These are phyloP conservation scores for Lactifluus piperatus DNA, from an alignment of 768 basidiomycete species.

Conservation along the genomic window DNA sequence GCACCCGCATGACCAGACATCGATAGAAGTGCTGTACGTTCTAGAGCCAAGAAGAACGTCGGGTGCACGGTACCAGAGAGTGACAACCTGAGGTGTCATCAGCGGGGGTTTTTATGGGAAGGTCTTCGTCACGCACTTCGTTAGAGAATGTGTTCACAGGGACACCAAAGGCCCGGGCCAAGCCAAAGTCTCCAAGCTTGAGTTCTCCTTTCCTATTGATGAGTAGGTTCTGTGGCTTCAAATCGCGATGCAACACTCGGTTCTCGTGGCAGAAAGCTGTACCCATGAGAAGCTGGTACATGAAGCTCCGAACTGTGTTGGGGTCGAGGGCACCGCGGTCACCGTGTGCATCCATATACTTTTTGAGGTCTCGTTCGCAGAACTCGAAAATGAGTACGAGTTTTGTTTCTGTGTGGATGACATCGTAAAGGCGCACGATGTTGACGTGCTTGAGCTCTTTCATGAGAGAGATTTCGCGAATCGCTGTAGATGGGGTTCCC, in stretches of 20 bases:
- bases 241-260: constrained; percentile 92
- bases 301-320: constrained; percentile 85
- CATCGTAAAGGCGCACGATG: constrained; percentile 96
- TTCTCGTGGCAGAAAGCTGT: constrained; percentile 99
- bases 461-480: constrained; percentile 98
- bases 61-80: constrained; percentile 97
- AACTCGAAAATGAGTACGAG: constrained; percentile 98
- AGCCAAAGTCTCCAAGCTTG: constrained; percentile 95
- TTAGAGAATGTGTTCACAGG: constrained; percentile 99
- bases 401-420: constrained; percentile 97
- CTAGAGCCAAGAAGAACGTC: constrained; percentile 95
- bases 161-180: constrained; percentile 95
- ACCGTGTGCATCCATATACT: constrained; percentile 98
- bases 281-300: constrained; percentile 95
- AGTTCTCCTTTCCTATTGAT: constrained; percentile 97
- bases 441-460: constrained; percentile 99
- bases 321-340: constrained; percentile 92
- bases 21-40: constrained; percentile 96
- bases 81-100: constrained; percentile 66
- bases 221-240: constrained; percentile 96
- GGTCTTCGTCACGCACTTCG: constrained; percentile 45
- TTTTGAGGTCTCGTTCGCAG: constrained; percentile 97
- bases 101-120: not conserved
- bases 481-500: constrained; percentile 97
- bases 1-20: constrained; percentile 98